Base-by-base conservation (phyloP, 1,139 yeast species). In the Candida dubliniensis region DNA sequence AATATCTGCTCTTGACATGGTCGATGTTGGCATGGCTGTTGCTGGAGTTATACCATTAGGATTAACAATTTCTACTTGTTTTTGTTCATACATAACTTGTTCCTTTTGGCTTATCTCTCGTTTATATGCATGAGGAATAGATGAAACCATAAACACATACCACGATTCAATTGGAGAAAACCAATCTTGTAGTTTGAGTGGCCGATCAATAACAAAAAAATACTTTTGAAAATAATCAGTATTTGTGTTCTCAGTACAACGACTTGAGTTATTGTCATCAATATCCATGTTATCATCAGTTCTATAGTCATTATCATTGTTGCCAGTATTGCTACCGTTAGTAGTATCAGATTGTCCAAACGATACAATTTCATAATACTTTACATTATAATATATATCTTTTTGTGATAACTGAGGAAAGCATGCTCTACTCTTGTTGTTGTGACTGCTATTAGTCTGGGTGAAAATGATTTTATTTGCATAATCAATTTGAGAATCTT, bases 401-500 rank as follows among this genome's bases (percentile, higher is more conserved):
- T 54, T 52, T 1, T 63, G 49, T 14, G 56, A 58, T n/a, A 63
- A 47, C 3, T 62, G 45, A 41, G 42, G 33, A 38, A 40, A 14
- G 25, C 43, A 36, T 27, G 38, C 38, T 27, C 38, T 14, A 14
- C 29, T 30, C 26, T 8, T n/a, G 27, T 18, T 18, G n/a, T 26
- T 12, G 23, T 8, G 13, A 3, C 2, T 13, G 27, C n/a, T 36
- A 3, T 6, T 11, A 13, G 24, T 43, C 12, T 53, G 49, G 9
- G 58, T 47, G 35, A 58, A 57, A 31, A 67, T 54, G 26, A 48
- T 42, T n/a, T 63, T 61, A 30, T 70, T 64, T 1, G 69, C 61
- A 40, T 71, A 67, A 55, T 84, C 82, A 10, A 84, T 57, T 39
- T 69, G 69, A 9, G 76, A 66, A 34, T 66, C 59, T 4, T 64